Base-by-base conservation (phyloP, 2,329 filamentous ascomycete species). In the Alternaria panax region DNA sequence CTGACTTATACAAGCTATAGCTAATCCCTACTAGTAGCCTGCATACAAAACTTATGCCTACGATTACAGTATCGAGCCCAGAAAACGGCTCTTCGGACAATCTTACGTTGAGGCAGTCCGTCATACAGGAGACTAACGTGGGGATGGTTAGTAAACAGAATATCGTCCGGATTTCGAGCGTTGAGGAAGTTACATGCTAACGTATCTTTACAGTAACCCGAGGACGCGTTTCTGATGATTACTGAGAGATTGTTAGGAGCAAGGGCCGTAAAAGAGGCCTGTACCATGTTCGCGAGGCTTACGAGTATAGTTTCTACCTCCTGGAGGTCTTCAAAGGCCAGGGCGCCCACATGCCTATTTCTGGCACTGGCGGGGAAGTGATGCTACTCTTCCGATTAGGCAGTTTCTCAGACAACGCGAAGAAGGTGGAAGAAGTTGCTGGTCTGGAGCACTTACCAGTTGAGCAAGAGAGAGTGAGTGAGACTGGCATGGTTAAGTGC, bases 241-340 rank as follows among this genome's bases (percentile, higher is more conserved):
- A 79, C 30, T 81, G 79, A 77, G 61, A 68, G 0, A 57, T 75
- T 0, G 58, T 80, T 51, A 60, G 58, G 18, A 36, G 58, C 80
- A 51, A 60, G 58, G 18, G 34, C 56, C 0, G 69, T 72, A 11
- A 75, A 74, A 53, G 75, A 78, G 62, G 63, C 64, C 50, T 69
- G 24, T 78, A 78, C 14, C 78, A 76, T 57, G 76, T 79, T 46
- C 75, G 74, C 12, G 78, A 80, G 57, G 73, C 75, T 1, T 81
- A 80, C 58, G 79, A 81, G 63, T 75, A 79, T 42, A 72, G 71
- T 25, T 62, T 78, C 2, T 65, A 68, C 12, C 53, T 78, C 9
- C 66, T 69, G 30, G 65, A 71, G 46, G 52, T 69, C 4, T 67
- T 70, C 63, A 72, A 65, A 60, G 58, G 59, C 46, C 73, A 57